These are phyloP conservation scores for Lenwebbia sp. DNA, from an alignment of 345 rosid species.

Conservation along the genomic window DNA sequence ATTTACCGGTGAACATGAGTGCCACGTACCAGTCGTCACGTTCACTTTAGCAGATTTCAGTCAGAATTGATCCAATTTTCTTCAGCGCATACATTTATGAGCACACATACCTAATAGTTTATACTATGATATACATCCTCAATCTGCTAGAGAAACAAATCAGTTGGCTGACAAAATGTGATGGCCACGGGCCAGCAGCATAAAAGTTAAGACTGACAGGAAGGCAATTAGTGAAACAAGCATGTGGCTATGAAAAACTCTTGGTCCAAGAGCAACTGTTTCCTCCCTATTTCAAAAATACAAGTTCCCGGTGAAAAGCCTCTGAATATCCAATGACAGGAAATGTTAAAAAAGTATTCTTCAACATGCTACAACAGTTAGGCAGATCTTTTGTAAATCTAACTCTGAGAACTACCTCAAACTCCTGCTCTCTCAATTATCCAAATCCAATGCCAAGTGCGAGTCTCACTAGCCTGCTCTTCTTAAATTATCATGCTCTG, in stretches of 20 bases:
- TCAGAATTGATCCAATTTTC: not conserved
- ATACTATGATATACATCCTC: not conserved
- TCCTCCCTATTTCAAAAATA: not conserved
- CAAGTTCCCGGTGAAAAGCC: not conserved
- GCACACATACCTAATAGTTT: not conserved
- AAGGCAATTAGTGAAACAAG: not conserved
- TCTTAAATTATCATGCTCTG: constrained; percentile 5
- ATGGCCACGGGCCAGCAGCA: not conserved
- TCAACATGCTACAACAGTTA: constrained; percentile 33
- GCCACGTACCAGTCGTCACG: not conserved
- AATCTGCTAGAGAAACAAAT: not conserved
- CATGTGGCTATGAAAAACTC: not conserved
- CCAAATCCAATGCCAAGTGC: not conserved
- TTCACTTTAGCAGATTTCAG: not conserved
- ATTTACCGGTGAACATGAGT: not conserved
- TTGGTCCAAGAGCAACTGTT: not conserved
- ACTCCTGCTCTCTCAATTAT: not conserved
- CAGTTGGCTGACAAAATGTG: not conserved
- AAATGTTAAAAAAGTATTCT: constrained; percentile 7
- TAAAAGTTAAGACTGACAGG: not conserved
- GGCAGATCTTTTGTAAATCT: constrained; percentile 13
- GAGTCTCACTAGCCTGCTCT: not conserved
- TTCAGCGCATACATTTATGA: not conserved
- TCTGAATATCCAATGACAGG: constrained; percentile 1
- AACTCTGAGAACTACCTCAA: constrained; percentile 7